Percentiles rank a stretch among this genome's conserved stretches.
These are phyloP conservation scores for Ilyonectria robusta DNA, from an alignment of 2,329 filamentous ascomycete species.

Conservation along the genomic window DNA sequence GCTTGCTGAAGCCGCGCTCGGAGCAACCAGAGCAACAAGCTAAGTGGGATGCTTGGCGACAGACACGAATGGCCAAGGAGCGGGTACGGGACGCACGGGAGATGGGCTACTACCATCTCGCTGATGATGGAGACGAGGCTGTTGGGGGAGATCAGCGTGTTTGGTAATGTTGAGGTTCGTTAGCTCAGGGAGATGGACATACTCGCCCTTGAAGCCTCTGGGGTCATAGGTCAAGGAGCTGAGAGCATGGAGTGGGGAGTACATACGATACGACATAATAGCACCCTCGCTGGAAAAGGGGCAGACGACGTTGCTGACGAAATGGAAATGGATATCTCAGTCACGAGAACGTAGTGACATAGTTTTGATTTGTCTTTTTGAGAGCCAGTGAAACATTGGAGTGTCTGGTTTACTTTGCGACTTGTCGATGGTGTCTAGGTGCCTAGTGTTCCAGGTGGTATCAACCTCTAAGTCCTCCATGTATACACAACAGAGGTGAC, in stretches of 20 bases:
- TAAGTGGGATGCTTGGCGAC: conserved; percentile 62
- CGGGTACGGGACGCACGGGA: conserved; percentile 56
- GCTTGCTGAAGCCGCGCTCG: conserved; percentile 54
- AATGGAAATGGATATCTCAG: conserved; percentile 21
- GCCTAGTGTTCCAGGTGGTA: conserved; percentile 36
- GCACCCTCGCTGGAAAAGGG: conserved; percentile 19
- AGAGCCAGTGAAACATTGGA: background rate
- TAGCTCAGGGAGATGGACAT: background rate
- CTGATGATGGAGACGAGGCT: conserved; percentile 50
- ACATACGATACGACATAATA: conserved; percentile 19
- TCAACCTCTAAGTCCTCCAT: conserved; percentile 38
- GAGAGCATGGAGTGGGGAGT: conserved; percentile 10
- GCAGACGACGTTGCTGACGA: conserved; percentile 16
- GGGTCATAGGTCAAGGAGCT: background rate
- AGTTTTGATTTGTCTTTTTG: background rate
- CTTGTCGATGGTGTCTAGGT: conserved; percentile 36
- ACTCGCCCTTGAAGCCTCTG: background rate
- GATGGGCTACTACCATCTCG: conserved; percentile 57
- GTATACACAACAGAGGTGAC: conserved; percentile 26
- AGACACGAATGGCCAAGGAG: conserved; percentile 57
- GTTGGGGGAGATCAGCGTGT: conserved; percentile 50
- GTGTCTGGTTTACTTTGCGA: background rate
- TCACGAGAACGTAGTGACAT: background rate
- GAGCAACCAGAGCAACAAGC: conserved; percentile 58
- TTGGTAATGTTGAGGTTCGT: conserved; percentile 31